Evolutionary conservation across 2,329 filamentous ascomycete genomes (phyloP).

Genomic region (Microdochium bolleyi): DNA sequence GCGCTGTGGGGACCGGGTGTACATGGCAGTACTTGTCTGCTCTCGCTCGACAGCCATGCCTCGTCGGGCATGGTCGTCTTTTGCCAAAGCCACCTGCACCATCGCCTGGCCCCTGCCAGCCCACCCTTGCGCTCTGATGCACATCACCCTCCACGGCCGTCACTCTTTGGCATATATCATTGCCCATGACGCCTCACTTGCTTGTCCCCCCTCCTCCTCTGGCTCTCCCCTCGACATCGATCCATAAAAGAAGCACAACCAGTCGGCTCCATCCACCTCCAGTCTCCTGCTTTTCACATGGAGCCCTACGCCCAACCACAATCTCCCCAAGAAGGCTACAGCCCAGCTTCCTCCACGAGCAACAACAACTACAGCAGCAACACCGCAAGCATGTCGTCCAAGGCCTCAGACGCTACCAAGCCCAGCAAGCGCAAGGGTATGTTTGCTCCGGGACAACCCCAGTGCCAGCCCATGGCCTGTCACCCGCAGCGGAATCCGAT

Average conservation of each 20-base stretch:
- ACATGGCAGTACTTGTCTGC: neutral
- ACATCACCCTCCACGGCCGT: neutral
- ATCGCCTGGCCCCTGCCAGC: neutral
- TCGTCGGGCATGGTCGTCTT: neutral
- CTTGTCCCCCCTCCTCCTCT: neutral
- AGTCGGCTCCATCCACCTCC: neutral
- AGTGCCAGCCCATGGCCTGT: neutral
- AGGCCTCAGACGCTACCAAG: slow-evolving; percentile 10
- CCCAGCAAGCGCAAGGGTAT: slow-evolving; percentile 22
- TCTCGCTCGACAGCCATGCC: neutral
- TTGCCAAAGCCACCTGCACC: neutral
- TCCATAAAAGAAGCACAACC: neutral
- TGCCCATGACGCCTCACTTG: neutral
- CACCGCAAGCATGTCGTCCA: neutral
- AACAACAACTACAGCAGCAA: neutral
- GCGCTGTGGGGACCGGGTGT: neutral
- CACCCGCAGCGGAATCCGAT: too few species aligned
- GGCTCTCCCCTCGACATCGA: neutral
- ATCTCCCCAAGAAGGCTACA: neutral
- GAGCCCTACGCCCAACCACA: neutral
- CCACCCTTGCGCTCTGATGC: neutral
- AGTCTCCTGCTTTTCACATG: neutral
- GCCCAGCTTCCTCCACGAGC: neutral
- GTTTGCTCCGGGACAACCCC: neutral
- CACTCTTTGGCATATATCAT: neutral